Evolutionary conservation across 768 basidiomycete genomes (phyloP), one percentile per base, ranked within the genome.

Genomic region (Lactarius quietus): DNA sequence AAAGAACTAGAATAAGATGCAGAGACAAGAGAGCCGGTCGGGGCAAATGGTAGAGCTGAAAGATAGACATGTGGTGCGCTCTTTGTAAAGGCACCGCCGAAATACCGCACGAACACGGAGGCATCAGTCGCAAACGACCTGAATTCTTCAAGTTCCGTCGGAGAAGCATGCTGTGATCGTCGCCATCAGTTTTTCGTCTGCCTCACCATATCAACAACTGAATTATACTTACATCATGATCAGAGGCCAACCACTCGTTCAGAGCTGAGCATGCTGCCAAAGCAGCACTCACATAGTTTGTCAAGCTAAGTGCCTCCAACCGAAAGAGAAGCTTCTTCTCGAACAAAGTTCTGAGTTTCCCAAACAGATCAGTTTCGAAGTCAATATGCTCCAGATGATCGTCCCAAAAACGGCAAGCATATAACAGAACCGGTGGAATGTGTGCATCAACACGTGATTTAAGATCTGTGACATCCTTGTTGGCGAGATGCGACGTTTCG

Each of bases 341-440:
- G 9, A 61, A 61, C 14, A 61, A 33, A 10, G 5, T 6, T 9
- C 20, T 8, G 26, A 61, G 15, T 35, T 52, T 45, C 10, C 3
- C 20, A 35, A 33, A 45, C 10, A 61, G 45, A 33, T 52, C 35
- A 6, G 4, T 12, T 23, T 45, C 31, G 20, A 61, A 61, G 28
- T 18, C 14, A 9, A 52, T 29, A 20, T 31, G n/a, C 36, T 48
- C 20, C 26, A 52, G n/a, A 17, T 61, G 59, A 10, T 51, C 31
- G 0, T 61, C 59, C 59, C 59, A 61, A 45, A 61, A 52, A n/a
- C 26, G 28, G 31, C 59, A 61, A 5, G 43, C 45, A n/a, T 28
- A 38, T 5, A 17, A 41, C 41, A 36, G 45, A 1, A 8, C 14
- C 17, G 15, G 35, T 33, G 35, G 5, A n/a, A 61, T 35, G 31